Percentiles rank a stretch among this genome's conserved stretches.
These are phyloP conservation scores for Thelonectria olida DNA, from an alignment of 2,329 filamentous ascomycete species.

Conservation along the genomic window DNA sequence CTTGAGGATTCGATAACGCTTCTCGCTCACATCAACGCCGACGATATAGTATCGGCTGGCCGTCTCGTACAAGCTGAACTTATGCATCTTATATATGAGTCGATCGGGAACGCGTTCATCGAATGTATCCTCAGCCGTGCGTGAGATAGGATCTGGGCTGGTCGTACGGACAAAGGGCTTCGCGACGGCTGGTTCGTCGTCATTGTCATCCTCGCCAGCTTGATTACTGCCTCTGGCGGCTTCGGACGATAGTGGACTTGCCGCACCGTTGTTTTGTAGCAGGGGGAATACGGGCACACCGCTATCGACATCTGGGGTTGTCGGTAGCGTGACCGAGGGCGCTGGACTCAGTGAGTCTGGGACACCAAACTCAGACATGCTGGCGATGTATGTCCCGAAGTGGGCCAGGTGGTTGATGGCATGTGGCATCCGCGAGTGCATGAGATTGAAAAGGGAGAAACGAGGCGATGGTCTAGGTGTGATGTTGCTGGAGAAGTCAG, in stretches of 20 bases:
- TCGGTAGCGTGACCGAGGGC: conserved; percentile 24
- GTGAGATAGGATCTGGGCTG: conserved; percentile 57
- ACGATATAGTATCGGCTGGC: conserved; percentile 93
- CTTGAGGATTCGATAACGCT: conserved; percentile 89
- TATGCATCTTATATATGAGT: conserved; percentile 80
- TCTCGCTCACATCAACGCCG: conserved; percentile 89
- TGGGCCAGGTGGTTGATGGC: conserved; percentile 8
- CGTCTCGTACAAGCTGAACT: conserved; percentile 97
- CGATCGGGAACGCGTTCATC: conserved; percentile 48
- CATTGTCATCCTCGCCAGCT: conserved; percentile 59
- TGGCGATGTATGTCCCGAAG: conserved; percentile 13
- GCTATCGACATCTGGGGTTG: conserved; percentile 27
- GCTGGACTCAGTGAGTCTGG: conserved; percentile 34
- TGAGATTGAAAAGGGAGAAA: not conserved
- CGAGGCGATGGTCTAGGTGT: not conserved
- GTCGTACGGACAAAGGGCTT: conserved; percentile 65
- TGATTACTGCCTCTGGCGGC: conserved; percentile 33
- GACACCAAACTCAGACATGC: conserved; percentile 39
- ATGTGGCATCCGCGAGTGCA: not conserved
- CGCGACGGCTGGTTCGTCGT: conserved; percentile 67
- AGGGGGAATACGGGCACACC: conserved; percentile 46
- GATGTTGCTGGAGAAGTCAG: not conserved
- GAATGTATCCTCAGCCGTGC: conserved; percentile 41
- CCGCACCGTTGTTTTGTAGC: conserved; percentile 48
- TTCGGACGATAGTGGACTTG: conserved; percentile 39